These are phyloP conservation scores for Cordyceps cicadae DNA, from an alignment of 2,329 filamentous ascomycete genomes.

Conservation along the genomic window DNA sequence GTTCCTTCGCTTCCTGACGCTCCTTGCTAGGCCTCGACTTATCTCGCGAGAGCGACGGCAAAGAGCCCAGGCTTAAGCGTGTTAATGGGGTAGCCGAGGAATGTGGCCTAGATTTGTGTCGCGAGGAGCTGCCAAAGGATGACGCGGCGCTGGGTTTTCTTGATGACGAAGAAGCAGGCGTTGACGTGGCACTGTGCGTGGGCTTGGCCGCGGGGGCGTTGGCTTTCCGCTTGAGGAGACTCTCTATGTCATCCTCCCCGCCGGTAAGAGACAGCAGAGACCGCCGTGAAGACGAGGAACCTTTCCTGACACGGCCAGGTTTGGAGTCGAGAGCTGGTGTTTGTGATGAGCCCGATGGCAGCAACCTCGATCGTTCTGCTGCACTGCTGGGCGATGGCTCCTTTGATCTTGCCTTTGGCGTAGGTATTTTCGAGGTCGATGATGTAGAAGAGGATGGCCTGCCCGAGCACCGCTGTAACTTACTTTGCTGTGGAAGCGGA, in stretches of 20 bases:
- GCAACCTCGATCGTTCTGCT: not conserved
- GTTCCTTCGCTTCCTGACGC: conserved; percentile 7
- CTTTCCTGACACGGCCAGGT: not conserved
- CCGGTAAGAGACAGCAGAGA: conserved; percentile 8
- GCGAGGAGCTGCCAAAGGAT: not conserved
- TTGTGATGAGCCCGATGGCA: not conserved
- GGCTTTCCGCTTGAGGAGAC: not conserved
- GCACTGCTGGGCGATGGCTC: not conserved
- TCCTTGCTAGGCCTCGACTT: not conserved
- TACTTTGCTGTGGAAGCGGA: not conserved
- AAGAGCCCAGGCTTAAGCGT: conserved; percentile 1
- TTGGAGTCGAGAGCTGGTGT: not conserved
- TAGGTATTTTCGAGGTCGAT: not conserved
- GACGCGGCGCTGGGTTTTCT: not conserved
- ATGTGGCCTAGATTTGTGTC: not conserved
- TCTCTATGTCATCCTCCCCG: conserved; percentile 7
- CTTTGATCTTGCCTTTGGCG: not conserved
- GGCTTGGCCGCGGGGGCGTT: not conserved
- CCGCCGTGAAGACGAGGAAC: conserved; percentile 3
- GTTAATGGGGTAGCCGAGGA: not conserved
- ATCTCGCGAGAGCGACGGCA: conserved; percentile 5
- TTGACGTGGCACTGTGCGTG: not conserved
- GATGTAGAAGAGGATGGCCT: not conserved
- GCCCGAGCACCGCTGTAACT: not conserved
- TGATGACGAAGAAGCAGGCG: not conserved